Evolutionary conservation across 2,329 filamentous ascomycete species (phyloP), one percentile per base, ranked within the genome.

Genomic region (Hymenoscyphus repandus): DNA sequence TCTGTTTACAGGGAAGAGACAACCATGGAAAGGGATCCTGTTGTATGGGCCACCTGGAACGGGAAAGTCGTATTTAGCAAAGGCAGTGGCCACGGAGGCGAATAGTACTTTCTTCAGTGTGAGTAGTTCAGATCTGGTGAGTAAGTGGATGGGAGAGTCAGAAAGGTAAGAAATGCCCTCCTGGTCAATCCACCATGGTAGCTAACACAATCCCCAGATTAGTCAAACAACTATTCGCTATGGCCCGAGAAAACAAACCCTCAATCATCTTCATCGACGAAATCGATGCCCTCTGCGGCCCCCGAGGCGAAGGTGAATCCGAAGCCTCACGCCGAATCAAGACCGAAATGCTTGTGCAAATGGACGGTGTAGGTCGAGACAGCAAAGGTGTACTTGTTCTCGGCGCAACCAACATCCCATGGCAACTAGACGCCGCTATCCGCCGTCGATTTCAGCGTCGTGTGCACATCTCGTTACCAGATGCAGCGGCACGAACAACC

Each of bases 101-200:
- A 97, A 99, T 71, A 96, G 91, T 71, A 97, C 93, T 3, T 99
- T 99, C 69, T 99, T 99, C 79, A 96, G 90, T 66, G 92, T 99
- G 59, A 95, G 89, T 72, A 95, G 89, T 77, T 95, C 90, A 66
- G 93, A 99, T 68, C 70, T 99, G 70, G 93, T 99, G 54, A 96
- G 90, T 69, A 99, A 99, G 69, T 99, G 93, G 93, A 99, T 99
- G 93, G 93, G 93, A 74, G 93, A 99, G 72, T 95, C 88, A 76
- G 93, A 99, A 82, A 83, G 90, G 89, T 95, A 74, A 44, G 76
- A 62, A 17, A 22, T n/a, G 30, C 51, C 10, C 4, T 18, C 39
- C 33, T 1, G 6, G 10, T 11, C 15, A 20, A 37, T 27, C 17
- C 5, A 12, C 18, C 12, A 45, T 20, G 18, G 3, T 31, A 15